Conservation (phyloP, 305 asterid species). For the Ruellia speciosa region DNA sequence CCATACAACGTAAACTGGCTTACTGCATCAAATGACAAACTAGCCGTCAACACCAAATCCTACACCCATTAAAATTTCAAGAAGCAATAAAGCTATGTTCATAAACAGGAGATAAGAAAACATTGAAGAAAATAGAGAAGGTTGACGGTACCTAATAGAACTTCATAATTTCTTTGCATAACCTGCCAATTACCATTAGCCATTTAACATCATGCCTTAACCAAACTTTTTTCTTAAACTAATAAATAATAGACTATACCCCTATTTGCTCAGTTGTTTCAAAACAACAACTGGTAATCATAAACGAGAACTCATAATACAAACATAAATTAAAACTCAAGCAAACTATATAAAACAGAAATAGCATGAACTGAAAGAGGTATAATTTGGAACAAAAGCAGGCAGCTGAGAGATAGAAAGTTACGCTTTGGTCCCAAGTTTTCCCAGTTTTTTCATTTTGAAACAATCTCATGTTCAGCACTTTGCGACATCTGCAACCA, state of each 20-base stretch:
- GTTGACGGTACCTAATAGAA: slow-evolving; percentile 56
- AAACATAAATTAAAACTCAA: not conserved
- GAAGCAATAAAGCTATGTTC: not conserved
- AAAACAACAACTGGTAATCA: not conserved
- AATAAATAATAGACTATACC: not conserved
- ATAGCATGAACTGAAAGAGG: not conserved
- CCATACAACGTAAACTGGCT: slow-evolving; percentile 92
- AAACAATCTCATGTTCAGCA: slow-evolving; percentile 85
- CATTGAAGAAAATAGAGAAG: slow-evolving; percentile 6
- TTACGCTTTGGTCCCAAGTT: slow-evolving; percentile 87
- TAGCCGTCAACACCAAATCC: slow-evolving; percentile 5
- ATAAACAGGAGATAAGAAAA: not conserved
- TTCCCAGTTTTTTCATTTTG: slow-evolving; percentile 64
- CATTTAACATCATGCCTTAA: slow-evolving; percentile 16
- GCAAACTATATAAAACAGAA: not conserved
- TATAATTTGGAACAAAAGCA: no score
- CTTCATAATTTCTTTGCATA: slow-evolving; percentile 68
- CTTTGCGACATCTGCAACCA: slow-evolving; percentile 82
- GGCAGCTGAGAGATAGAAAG: not conserved
- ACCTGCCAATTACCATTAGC: slow-evolving; percentile 48
- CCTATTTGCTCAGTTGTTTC: not conserved
- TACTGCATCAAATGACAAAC: slow-evolving; percentile 43
- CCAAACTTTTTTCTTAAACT: not conserved
- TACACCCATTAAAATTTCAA: not conserved
- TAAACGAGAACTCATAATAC: not conserved